These are phyloP conservation scores for Sanguinoderma infundibulare DNA, from an alignment of 1,284 basidiomycete genomes.

Conservation along the genomic window DNA sequence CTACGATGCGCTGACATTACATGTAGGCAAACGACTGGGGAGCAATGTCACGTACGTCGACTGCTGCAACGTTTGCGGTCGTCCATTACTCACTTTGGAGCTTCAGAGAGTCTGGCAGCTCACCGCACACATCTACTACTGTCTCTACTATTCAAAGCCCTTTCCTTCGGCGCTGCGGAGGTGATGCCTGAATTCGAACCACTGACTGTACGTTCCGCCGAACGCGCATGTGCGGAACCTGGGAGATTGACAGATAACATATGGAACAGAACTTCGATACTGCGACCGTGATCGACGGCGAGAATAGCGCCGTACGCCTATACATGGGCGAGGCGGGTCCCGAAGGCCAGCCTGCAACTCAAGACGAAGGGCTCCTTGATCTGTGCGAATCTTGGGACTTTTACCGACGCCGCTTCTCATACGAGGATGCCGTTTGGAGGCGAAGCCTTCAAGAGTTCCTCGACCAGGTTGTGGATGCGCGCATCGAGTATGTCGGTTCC, in stretches of 20 bases:
- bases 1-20: too few relatives aligned
- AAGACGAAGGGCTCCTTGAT: conserved; percentile 35
- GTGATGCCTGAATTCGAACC: conserved; percentile 49
- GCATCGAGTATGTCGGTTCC: conserved; percentile 48
- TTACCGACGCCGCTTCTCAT: conserved; percentile 35
- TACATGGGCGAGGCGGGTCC: conserved; percentile 34
- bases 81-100: not conserved
- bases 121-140: conserved; percentile 54
- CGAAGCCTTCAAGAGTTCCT: conserved; percentile 42
- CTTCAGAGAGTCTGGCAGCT: conserved; percentile 61
- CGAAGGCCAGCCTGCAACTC: conserved; percentile 18
- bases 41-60: conserved; percentile 55
- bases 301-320: conserved; percentile 42
- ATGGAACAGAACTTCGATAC: conserved; percentile 54
- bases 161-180: conserved; percentile 52
- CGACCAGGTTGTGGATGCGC: conserved; percentile 40
- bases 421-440: conserved; percentile 47
- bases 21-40: conserved; percentile 67
- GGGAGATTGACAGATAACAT: too few relatives aligned
- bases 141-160: conserved; percentile 46
- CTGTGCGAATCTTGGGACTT: conserved; percentile 41
- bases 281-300: conserved; percentile 40
- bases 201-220: conserved; percentile 47
- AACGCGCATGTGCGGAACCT: too few relatives aligned
- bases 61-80: not conserved